phyloP scores from a whole-genome alignment of 1,284 basidiomycete species.

The Marasmius sp. region DNA sequence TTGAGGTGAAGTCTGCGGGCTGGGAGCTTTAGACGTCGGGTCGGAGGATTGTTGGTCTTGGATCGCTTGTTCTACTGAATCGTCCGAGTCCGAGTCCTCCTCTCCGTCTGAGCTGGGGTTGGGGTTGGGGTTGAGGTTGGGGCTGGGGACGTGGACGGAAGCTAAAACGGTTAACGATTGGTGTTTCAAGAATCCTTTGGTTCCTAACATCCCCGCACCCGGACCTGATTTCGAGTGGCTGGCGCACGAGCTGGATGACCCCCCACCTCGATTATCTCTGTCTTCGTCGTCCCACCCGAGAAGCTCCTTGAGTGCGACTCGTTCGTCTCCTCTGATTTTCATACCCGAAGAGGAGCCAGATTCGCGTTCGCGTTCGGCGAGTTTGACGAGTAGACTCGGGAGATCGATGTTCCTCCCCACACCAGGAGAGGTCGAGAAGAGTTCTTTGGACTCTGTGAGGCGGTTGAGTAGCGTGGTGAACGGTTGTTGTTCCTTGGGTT shows the following conservation, averaged over 20 bases:
- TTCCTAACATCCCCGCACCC: slow-evolving; percentile 52
- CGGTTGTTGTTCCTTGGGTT: too few species aligned
- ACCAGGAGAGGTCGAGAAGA: slow-evolving; percentile 55
- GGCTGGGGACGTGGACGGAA: slow-evolving; percentile 45
- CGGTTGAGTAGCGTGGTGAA: slow-evolving; percentile 18
- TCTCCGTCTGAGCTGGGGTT: too few species aligned
- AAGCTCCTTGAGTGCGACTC: slow-evolving; percentile 46
- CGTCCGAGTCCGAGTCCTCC: too few species aligned
- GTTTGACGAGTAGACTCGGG: slow-evolving; percentile 45
- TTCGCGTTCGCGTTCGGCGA: slow-evolving; percentile 49
- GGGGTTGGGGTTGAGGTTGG: too few species aligned
- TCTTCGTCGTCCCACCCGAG: slow-evolving; percentile 56
- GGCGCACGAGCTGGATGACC: background rate
- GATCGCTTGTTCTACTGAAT: background rate
- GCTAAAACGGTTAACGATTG: slow-evolving; percentile 61
- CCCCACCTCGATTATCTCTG: background rate
- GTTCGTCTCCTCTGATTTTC: slow-evolving; percentile 56
- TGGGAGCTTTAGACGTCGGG: background rate
- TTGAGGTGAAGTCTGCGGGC: background rate
- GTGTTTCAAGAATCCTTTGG: slow-evolving; percentile 55
- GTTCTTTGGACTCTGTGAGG: slow-evolving; percentile 35
- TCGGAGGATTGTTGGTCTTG: background rate
- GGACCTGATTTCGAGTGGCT: too few species aligned
- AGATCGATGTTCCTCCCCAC: slow-evolving; percentile 37
- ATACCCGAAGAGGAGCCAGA: too few species aligned